Conservation (phyloP, 306 rosid genomes). For the Datisca glomerata region DNA sequence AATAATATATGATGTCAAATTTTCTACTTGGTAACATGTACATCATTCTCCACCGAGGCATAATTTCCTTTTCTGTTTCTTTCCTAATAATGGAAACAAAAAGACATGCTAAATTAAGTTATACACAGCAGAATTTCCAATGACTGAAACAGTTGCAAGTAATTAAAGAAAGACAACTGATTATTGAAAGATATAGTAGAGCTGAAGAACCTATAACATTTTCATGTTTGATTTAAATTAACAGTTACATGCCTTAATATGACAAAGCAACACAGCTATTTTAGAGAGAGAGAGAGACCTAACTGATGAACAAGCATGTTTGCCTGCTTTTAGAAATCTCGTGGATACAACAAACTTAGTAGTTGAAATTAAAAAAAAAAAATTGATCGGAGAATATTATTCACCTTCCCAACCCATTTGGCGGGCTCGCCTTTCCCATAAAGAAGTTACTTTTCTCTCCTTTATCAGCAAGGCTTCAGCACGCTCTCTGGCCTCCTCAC, state of each 20-base stretch:
- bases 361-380: slow-evolving; percentile 16
- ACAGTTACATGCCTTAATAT: slow-evolving; percentile 22
- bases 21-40: too few relatives aligned
- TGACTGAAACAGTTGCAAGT: too few relatives aligned
- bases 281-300: slow-evolving; percentile 18
- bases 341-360: slow-evolving; percentile 12
- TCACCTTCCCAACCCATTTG: slow-evolving; percentile 85
- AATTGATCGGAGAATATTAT: slow-evolving; percentile 17
- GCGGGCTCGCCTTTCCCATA: slow-evolving; percentile 82
- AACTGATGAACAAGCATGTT: slow-evolving; percentile 39
- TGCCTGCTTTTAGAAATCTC: slow-evolving; percentile 28
- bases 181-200: too few relatives aligned
- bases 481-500: slow-evolving; percentile 85
- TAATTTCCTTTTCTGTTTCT: too few relatives aligned
- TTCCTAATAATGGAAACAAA: too few relatives aligned
- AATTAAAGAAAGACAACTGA: too few relatives aligned
- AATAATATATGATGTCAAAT: too few relatives aligned
- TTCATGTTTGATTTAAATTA: slow-evolving; percentile 20
- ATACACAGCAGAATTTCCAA: too few relatives aligned
- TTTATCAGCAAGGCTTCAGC: slow-evolving; percentile 58
- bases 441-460: slow-evolving; percentile 59
- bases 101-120: too few relatives aligned
- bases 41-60: too few relatives aligned
- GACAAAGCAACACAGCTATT: slow-evolving; percentile 6
- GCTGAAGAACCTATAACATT: slow-evolving; percentile 21